phyloP scores from a whole-genome alignment of 768 basidiomycete species.

The Pluteus cervinus region DNA sequence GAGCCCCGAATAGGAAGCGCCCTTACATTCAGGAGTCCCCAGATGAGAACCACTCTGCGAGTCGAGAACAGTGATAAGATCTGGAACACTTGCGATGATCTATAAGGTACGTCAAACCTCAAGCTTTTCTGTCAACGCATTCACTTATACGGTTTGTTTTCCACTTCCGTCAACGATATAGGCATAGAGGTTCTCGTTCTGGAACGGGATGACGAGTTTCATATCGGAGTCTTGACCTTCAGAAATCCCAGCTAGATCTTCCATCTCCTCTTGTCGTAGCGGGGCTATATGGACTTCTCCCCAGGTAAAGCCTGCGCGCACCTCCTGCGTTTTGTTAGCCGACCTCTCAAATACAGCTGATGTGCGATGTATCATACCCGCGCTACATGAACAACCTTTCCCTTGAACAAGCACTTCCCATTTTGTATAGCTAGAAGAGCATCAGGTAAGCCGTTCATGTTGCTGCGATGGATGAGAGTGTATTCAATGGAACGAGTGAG shows the following conservation, averaged over 20 bases:
- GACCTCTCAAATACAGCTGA: neutral
- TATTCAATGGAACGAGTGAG: neutral
- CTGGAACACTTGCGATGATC: constrained; percentile 55
- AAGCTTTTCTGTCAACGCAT: too few species aligned
- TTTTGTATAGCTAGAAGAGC: constrained; percentile 24
- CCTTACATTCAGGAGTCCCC: constrained; percentile 47
- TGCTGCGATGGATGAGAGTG: constrained; percentile 10
- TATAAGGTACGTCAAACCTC: constrained; percentile 14
- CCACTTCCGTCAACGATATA: constrained; percentile 29
- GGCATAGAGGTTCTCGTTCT: constrained; percentile 56
- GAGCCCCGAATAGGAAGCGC: neutral
- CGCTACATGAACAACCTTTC: constrained; percentile 52
- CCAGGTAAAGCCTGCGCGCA: constrained; percentile 30
- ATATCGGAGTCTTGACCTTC: constrained; percentile 13
- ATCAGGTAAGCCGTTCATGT: constrained; percentile 19
- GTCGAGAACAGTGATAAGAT: constrained; percentile 60
- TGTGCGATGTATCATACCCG: constrained; percentile 12
- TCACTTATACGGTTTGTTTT: constrained; percentile 12
- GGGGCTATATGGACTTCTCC: constrained; percentile 24
- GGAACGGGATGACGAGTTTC: constrained; percentile 48
- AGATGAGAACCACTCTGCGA: constrained; percentile 55
- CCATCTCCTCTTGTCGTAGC: constrained; percentile 23
- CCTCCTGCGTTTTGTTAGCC: constrained; percentile 18
- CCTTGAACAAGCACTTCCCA: constrained; percentile 39
- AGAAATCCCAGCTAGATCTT: constrained; percentile 11